phyloP scores from a whole-genome alignment of 495 filamentous ascomycete genomes.

The Rusavskia elegans region DNA sequence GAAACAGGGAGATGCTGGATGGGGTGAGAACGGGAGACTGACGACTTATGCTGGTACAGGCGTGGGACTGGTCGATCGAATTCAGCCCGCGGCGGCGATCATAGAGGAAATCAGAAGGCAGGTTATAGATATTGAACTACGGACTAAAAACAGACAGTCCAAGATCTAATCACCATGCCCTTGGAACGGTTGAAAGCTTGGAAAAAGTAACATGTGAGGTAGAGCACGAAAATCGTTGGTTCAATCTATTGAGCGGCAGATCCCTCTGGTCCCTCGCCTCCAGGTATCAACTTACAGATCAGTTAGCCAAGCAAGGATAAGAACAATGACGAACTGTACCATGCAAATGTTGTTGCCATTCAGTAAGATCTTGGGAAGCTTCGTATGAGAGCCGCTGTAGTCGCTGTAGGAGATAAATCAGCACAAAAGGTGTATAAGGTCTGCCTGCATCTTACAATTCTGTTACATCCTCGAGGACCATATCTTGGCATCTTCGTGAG shows the following conservation, averaged over 20 bases:
- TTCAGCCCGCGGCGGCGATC: slow-evolving; percentile 18
- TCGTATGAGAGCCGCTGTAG: slow-evolving; percentile 69
- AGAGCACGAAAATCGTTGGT: background rate
- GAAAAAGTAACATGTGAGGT: no score
- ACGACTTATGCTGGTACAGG: slow-evolving; percentile 47
- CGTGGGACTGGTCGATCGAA: slow-evolving; percentile 22
- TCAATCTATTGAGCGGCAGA: background rate
- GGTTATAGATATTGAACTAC: slow-evolving; percentile 3
- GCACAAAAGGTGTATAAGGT: background rate
- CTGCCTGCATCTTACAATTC: slow-evolving; percentile 52
- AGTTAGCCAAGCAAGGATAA: background rate
- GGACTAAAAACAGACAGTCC: background rate
- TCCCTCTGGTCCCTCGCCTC: slow-evolving; percentile 54
- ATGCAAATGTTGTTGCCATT: slow-evolving; percentile 99
- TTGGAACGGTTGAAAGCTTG: background rate
- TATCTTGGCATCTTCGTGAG: slow-evolving; percentile 41
- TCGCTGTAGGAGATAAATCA: slow-evolving; percentile 40
- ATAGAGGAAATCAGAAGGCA: slow-evolving; percentile 13
- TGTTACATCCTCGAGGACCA: slow-evolving; percentile 94
- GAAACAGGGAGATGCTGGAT: slow-evolving; percentile 34
- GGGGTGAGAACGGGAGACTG: slow-evolving; percentile 39
- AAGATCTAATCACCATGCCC: background rate
- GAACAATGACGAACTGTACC: slow-evolving; percentile 33
- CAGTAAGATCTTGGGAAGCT: slow-evolving; percentile 85
- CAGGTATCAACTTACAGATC: slow-evolving; percentile 62